Percentiles rank a stretch among this genome's conserved stretches.
Conservation (phyloP, 768 basidiomycete species). For the Suillus luteus region DNA sequence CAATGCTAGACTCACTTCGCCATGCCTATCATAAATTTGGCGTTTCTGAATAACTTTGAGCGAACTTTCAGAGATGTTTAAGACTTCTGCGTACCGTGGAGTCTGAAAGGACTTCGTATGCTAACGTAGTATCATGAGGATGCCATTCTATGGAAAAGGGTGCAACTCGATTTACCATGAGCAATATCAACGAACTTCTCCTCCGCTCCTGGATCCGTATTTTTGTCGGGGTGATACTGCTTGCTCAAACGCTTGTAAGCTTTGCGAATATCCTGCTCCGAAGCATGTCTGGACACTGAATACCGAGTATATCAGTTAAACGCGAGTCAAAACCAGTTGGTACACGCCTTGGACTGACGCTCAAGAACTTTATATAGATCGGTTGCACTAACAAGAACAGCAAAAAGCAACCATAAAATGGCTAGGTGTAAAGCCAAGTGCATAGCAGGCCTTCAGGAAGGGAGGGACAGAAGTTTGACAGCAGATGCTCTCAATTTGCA, state of each 20-base stretch:
- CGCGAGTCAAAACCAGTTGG: constrained; percentile 18
- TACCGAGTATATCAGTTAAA: constrained; percentile 24
- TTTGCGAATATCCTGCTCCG: constrained; percentile 86
- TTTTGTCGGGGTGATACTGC: constrained; percentile 95
- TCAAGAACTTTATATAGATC: constrained; percentile 86
- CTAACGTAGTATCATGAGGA: constrained; percentile 37
- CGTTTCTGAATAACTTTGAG: constrained; percentile 63
- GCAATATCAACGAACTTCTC: constrained; percentile 90
- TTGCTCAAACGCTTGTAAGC: constrained; percentile 90
- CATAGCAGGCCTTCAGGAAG: constrained; percentile 22
- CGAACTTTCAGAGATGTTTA: not conserved
- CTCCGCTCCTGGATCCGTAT: constrained; percentile 80
- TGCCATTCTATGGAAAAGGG: constrained; percentile 2
- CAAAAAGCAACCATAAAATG: constrained; percentile 35
- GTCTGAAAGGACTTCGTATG: constrained; percentile 96
- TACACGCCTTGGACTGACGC: constrained; percentile 55
- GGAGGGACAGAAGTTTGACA: not conserved
- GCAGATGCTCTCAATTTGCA: constrained; percentile 9
- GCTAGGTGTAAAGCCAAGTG: constrained; percentile 28
- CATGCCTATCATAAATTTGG: constrained; percentile 90
- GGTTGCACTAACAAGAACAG: constrained; percentile 45
- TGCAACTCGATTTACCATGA: constrained; percentile 56
- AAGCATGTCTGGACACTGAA: constrained; percentile 71
- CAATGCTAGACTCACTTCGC: constrained; percentile 56
- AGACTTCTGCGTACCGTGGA: constrained; percentile 51